A percentile compares a stretch with the other conserved stretches of the same genome.
Evolutionary conservation across 2,329 filamentous ascomycete genomes (phyloP).

Genomic region (Exserohilum turcica): DNA sequence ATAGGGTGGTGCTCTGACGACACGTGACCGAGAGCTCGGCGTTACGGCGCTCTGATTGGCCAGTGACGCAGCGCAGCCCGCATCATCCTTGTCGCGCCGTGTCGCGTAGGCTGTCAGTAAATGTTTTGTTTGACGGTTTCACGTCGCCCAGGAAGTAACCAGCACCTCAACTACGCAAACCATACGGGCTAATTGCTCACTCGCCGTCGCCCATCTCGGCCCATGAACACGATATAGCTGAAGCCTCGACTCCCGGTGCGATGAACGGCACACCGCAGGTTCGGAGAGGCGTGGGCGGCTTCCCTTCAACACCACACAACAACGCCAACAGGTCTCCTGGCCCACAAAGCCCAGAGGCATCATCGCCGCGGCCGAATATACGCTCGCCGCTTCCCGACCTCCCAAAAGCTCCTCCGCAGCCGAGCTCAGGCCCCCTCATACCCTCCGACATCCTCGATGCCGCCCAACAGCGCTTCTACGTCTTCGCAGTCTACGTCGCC

Average conservation of each 20-base stretch:
- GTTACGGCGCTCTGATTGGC: conserved; percentile 26
- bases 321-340: conserved; percentile 48
- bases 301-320: conserved; percentile 71
- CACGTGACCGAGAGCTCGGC: conserved; percentile 21
- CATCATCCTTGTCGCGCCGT: conserved; percentile 27
- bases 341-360: conserved; percentile 29
- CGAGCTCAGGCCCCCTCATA: conserved; percentile 67
- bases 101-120: conserved; percentile 27
- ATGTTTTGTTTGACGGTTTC: conserved; percentile 36
- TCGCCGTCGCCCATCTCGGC: conserved; percentile 2
- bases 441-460: conserved; percentile 82
- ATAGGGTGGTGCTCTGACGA: not conserved
- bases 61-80: conserved; percentile 12
- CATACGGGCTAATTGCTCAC: not conserved
- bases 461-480: conserved; percentile 87
- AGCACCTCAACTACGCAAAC: conserved; percentile 9
- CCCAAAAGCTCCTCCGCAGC: conserved; percentile 28
- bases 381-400: conserved; percentile 42
- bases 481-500: conserved; percentile 75
- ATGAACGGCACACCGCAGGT: conserved; percentile 78
- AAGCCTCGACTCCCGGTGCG: conserved; percentile 56
- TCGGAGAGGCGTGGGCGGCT: conserved; percentile 76
- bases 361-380: conserved; percentile 42
- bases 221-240: conserved; percentile 27
- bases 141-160: conserved; percentile 13